A percentile compares a stretch with the other conserved stretches of the same genome.
These are phyloP conservation scores for Candida multigemmis DNA, from an alignment of 805 yeast genomes.

Conservation along the genomic window DNA sequence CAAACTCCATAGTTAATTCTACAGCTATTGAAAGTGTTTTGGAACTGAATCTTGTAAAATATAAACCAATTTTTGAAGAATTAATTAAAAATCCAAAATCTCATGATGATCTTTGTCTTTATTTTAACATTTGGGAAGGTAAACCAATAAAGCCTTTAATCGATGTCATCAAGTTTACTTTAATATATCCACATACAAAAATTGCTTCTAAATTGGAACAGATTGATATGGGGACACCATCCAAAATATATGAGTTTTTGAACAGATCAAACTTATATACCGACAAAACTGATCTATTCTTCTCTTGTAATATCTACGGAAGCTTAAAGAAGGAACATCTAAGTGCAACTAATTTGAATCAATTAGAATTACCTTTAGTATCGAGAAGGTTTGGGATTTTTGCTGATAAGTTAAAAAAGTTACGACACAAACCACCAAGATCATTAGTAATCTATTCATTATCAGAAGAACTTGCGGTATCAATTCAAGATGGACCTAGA, in stretches of 20 bases:
- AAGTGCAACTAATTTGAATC: too few relatives aligned
- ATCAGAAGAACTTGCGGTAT: too few relatives aligned
- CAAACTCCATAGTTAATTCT: constrained; percentile 11
- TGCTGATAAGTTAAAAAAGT: too few relatives aligned
- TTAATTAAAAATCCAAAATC: too few relatives aligned
- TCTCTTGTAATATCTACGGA: constrained; percentile 4
- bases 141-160: constrained; percentile 12
- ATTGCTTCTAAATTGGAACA: constrained; percentile 1
- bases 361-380: too few relatives aligned
- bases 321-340: too few relatives aligned
- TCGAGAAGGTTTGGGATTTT: too few relatives aligned
- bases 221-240: constrained; percentile 1
- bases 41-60: too few relatives aligned
- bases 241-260: not conserved
- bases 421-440: too few relatives aligned
- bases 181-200: constrained; percentile 23
- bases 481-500: constrained; percentile 22
- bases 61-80: too few relatives aligned
- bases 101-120: constrained; percentile 16
- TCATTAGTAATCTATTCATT: too few relatives aligned
- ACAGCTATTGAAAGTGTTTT: constrained; percentile 7
- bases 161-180: constrained; percentile 17
- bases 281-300: constrained; percentile 4
- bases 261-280: not conserved
- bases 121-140: constrained; percentile 24